Conservation (phyloP, 495 filamentous ascomycete genomes). For the Penicillium egyptiacum region DNA sequence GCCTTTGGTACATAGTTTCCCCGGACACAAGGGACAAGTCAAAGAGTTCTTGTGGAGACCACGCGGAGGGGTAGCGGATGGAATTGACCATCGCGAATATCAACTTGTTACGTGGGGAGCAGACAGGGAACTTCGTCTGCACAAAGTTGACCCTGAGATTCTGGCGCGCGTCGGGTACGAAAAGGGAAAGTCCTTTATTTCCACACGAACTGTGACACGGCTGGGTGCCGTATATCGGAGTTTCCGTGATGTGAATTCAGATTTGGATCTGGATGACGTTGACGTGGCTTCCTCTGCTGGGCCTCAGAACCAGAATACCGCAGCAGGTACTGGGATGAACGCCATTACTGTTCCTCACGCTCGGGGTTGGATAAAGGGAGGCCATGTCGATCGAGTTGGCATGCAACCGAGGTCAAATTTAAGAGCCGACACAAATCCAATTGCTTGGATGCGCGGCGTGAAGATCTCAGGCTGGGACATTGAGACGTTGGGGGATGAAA, state of each 20-base stretch:
- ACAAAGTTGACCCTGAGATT: conserved; percentile 64
- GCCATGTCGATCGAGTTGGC: conserved; percentile 54
- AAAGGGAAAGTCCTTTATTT: conserved; percentile 63
- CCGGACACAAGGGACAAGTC: conserved; percentile 79
- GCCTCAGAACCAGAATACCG: conserved; percentile 27
- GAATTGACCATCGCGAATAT: conserved; percentile 85
- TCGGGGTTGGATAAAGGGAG: conserved; percentile 44
- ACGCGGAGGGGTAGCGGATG: conserved; percentile 67
- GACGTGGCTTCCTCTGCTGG: conserved; percentile 33
- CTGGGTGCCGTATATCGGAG: conserved; percentile 83
- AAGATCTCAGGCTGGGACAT: conserved; percentile 78
- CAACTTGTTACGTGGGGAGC: conserved; percentile 92
- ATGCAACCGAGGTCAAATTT: conserved; percentile 62
- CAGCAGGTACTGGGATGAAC: conserved; percentile 47
- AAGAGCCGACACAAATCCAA: conserved; percentile 67
- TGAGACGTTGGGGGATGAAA: conserved; percentile 83
- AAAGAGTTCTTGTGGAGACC: conserved; percentile 94
- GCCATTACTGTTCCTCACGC: conserved; percentile 49
- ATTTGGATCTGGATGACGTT: conserved; percentile 37
- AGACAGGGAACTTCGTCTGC: conserved; percentile 78
- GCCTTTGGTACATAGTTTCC: conserved; percentile 69
- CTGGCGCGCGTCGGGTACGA: conserved; percentile 74
- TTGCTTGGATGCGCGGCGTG: conserved; percentile 92
- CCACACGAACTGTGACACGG: conserved; percentile 72
- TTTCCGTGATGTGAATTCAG: conserved; percentile 62